Evolutionary conservation across 2,329 filamentous ascomycete genomes (phyloP).

Genomic region (Blumeria hordei): DNA sequence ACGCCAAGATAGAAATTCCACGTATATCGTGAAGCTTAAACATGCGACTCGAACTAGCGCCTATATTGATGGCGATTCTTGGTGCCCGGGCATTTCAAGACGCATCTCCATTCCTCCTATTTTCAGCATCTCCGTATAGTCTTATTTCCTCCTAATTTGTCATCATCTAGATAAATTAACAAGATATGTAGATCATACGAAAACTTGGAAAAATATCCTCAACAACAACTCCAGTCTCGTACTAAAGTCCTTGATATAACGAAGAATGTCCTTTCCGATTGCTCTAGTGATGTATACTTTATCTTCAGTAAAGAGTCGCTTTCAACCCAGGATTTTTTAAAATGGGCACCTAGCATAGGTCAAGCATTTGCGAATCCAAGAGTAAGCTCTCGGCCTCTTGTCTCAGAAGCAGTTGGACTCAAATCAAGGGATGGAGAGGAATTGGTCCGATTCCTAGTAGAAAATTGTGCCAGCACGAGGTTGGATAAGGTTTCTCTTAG

Average conservation of each 20-base stretch:
- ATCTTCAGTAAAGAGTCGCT: slow-evolving; percentile 57
- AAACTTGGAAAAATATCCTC: slow-evolving; percentile 4
- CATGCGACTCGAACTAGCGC: too few relatives aligned
- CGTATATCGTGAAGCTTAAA: too few relatives aligned
- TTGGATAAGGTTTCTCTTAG: background rate
- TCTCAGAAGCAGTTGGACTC: slow-evolving; percentile 31
- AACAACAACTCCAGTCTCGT: slow-evolving; percentile 8
- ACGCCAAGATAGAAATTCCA: too few relatives aligned
- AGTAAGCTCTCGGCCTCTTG: slow-evolving; percentile 11
- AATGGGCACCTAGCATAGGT: slow-evolving; percentile 23
- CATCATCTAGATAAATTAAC: background rate
- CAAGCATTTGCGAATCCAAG: slow-evolving; percentile 13
- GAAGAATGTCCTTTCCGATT: slow-evolving; percentile 30
- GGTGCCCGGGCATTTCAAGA: slow-evolving; percentile 53
- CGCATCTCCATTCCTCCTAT: slow-evolving; percentile 70
- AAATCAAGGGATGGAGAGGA: slow-evolving; percentile 18
- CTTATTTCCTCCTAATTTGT: background rate
- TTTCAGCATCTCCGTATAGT: slow-evolving; percentile 33
- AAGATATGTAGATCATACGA: slow-evolving; percentile 5
- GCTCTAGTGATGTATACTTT: slow-evolving; percentile 54
- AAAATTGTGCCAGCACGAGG: slow-evolving; percentile 21
- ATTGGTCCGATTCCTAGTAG: slow-evolving; percentile 21
- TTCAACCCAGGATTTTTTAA: slow-evolving; percentile 41
- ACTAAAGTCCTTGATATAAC: slow-evolving; percentile 6
- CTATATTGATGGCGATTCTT: slow-evolving; percentile 25